Percentiles rank a stretch among this genome's conserved stretches.
Evolutionary conservation across 1,284 basidiomycete genomes (phyloP).

Genomic region (Rhizoctonia solani): DNA sequence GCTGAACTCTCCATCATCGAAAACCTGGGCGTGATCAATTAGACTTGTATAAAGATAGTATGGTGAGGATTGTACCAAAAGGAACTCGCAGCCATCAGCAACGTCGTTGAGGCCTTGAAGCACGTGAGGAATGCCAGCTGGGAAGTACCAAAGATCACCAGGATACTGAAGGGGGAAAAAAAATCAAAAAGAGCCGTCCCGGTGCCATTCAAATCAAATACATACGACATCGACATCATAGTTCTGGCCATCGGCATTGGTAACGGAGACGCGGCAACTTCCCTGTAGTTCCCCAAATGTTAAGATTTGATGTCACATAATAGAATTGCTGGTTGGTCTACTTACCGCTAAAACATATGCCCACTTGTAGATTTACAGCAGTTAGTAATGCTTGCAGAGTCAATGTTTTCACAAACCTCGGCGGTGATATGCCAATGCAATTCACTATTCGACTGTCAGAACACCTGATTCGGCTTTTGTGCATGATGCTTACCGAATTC

Average conservation of each 20-base stretch:
- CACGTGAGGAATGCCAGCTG: conserved; percentile 64
- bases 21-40: conserved; percentile 54
- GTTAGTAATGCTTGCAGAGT: neutral
- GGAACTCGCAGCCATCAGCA: conserved; percentile 66
- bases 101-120: conserved; percentile 66
- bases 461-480: neutral
- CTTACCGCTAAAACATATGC: conserved; percentile 61
- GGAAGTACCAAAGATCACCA: conserved; percentile 60
- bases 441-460: neutral
- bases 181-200: neutral
- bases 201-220: neutral
- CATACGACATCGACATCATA: conserved; percentile 61
- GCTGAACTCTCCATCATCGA: conserved; percentile 67
- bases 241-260: conserved; percentile 65
- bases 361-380: conserved; percentile 53
- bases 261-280: conserved; percentile 61
- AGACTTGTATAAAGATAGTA: conserved; percentile 5
- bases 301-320: neutral
- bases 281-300: conserved; percentile 52
- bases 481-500: conserved; percentile 55
- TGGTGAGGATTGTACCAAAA: conserved; percentile 58
- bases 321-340: neutral
- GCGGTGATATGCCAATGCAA: conserved; percentile 42
- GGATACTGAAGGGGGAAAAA: conserved; percentile 17
- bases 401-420: conserved; percentile 5